Evolutionary conservation across 768 basidiomycete genomes (phyloP).

Genomic region (Lactifluus hygrophoroides): DNA sequence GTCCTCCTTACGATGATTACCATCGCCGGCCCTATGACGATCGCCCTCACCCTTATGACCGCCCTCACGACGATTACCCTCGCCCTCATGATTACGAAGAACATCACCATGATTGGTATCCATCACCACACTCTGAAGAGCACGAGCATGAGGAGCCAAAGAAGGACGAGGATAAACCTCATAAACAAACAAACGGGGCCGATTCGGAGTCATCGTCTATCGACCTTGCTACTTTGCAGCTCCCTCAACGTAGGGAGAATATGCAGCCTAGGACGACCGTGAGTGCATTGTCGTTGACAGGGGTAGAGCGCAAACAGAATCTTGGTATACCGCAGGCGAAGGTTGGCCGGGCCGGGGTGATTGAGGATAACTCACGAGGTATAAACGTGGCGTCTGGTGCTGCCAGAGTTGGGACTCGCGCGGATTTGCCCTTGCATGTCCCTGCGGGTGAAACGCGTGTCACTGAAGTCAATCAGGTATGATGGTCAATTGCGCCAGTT

Average conservation of each 20-base stretch:
- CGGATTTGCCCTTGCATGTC: too few species aligned
- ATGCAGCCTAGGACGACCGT: background rate
- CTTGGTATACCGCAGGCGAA: conserved; percentile 53
- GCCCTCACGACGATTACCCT: background rate
- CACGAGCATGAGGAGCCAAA: background rate
- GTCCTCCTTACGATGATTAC: background rate
- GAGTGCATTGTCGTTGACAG: background rate
- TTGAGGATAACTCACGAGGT: too few species aligned
- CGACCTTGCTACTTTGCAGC: background rate
- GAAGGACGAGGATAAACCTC: background rate
- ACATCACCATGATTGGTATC: background rate
- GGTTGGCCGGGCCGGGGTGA: conserved; percentile 21
- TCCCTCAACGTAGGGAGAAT: background rate
- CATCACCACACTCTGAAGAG: background rate
- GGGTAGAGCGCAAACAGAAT: background rate
- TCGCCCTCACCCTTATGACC: background rate
- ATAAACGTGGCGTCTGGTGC: too few species aligned
- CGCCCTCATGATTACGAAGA: background rate
- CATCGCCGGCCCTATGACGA: background rate
- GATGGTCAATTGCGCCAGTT: too few species aligned
- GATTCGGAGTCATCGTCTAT: background rate
- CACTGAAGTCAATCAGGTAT: too few species aligned
- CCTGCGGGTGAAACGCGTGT: too few species aligned
- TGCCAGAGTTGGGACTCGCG: background rate
- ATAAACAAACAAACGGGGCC: background rate